phyloP scores from a whole-genome alignment of 2,329 filamentous ascomycete species.

The Oidium heveae region DNA sequence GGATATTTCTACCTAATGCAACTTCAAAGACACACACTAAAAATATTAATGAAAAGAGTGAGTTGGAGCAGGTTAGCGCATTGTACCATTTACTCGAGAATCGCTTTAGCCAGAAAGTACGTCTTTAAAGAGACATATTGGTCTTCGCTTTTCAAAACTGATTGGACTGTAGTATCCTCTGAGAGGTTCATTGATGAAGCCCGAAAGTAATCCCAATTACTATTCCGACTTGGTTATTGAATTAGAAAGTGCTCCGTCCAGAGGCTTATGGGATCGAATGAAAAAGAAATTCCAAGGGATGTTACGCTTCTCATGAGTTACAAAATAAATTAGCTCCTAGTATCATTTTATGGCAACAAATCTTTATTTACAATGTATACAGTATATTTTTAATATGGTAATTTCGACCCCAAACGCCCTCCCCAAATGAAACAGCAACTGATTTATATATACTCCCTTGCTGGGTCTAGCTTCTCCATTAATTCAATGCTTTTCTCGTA shows the following conservation, averaged over 20 bases:
- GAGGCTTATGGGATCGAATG: constrained; percentile 26
- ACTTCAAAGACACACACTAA: neutral
- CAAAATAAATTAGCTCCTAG: no score
- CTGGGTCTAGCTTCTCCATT: constrained; percentile 56
- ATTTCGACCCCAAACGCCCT: no score
- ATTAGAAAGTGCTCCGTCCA: constrained; percentile 33
- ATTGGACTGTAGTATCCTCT: constrained; percentile 18
- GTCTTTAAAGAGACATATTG: neutral
- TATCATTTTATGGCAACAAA: no score
- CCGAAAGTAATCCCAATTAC: constrained; percentile 37
- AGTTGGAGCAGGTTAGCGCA: constrained; percentile 31
- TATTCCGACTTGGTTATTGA: constrained; percentile 34
- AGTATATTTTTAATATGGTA: no score
- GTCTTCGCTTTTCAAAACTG: neutral
- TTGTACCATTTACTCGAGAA: constrained; percentile 32
- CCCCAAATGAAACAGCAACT: no score
- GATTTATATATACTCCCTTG: constrained; percentile 50
- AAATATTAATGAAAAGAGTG: constrained; percentile 19
- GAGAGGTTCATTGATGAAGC: constrained; percentile 25
- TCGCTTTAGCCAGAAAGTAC: constrained; percentile 29
- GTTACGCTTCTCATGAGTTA: constrained; percentile 21
- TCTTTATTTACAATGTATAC: no score
- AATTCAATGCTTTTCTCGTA: constrained; percentile 92
- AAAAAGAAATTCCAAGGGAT: constrained; percentile 31
- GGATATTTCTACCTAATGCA: constrained; percentile 7